These are phyloP conservation scores for Delitschia confertaspora DNA, from an alignment of 495 filamentous ascomycete genomes.

Conservation along the genomic window DNA sequence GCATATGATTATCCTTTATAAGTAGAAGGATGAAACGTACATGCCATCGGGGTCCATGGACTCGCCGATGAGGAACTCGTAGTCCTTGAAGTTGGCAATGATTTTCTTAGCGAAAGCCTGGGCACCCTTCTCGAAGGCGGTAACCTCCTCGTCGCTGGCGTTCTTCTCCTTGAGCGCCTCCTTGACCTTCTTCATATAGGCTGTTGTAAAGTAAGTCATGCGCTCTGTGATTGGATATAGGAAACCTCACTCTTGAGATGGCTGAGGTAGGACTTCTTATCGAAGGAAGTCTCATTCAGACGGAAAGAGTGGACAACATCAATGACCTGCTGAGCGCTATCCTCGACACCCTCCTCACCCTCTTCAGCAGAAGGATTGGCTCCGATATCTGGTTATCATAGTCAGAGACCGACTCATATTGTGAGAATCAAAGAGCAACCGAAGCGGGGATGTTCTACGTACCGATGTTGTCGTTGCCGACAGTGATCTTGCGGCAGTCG, in stretches of 20 bases:
- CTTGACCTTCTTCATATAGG: slow-evolving; percentile 85
- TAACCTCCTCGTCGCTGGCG: slow-evolving; percentile 54
- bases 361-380: slow-evolving; percentile 97
- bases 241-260: slow-evolving; percentile 68
- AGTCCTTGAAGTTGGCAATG: slow-evolving; percentile 80
- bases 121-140: slow-evolving; percentile 68
- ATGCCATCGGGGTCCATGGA: slow-evolving; percentile 88
- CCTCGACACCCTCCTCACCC: slow-evolving; percentile 62
- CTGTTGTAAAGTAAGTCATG: slow-evolving; percentile 37
- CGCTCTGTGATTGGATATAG: background rate
- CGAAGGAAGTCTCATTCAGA: slow-evolving; percentile 63
- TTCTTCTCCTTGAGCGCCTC: slow-evolving; percentile 52
- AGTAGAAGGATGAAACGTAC: slow-evolving; percentile 40
- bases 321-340: slow-evolving; percentile 68
- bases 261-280: slow-evolving; percentile 72
- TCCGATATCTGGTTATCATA: slow-evolving; percentile 59
- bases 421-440: background rate
- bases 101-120: slow-evolving; percentile 66
- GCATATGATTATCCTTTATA: too few species aligned
- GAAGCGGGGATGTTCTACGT: slow-evolving; percentile 29
- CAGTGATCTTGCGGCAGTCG: slow-evolving; percentile 80
- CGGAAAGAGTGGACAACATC: slow-evolving; percentile 92
- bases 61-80: slow-evolving; percentile 86
- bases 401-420: slow-evolving; percentile 8
- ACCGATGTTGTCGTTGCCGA: slow-evolving; percentile 67